Base-by-base conservation (phyloP, 164 flowering plant species). In the Sextonia rubra region DNA sequence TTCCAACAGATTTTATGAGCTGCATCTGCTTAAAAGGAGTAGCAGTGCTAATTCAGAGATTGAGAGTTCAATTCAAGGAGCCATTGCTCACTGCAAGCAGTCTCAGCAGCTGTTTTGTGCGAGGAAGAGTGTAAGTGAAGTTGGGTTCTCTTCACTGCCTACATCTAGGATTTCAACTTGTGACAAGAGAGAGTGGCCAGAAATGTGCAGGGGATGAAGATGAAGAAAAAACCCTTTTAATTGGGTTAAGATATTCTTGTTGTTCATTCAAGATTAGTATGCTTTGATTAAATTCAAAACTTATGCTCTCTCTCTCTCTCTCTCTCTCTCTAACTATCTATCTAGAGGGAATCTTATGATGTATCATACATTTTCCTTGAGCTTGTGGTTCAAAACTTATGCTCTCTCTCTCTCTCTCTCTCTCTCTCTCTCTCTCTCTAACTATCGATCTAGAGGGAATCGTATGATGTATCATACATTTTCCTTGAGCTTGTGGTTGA, bases 71-170 rank as follows among this genome's bases (percentile, higher is more conserved):
- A 80, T 82, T 47, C 81, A 82, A 25, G 77, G 85, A 26, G 85
- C 85, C 61, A 82, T 82, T 75, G 82, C 85, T 65, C 80, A 82
- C 37, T 82, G 85, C 55, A 82, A 82, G 69, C 71, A 79, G 74
- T 94, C 98, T 66, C 97, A 87, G 76, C 82, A 83, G 78, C 60
- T 73, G 68, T 68, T 79, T 58, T 69, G 27, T 12, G 72, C 88
- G n/a, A 83, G 86, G 77, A 90, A 83, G 75, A 71, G 77, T 73
- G 72, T 47, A 5, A 81, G 85, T 79, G 91, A 87, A 70, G 82
- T 78, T 49, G 85, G 84, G 22, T 77, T 86, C 60, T 83, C 82
- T 71, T 82, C 87, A 56, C 75, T 82, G 23, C 74, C 89, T 30
- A 75, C 82, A 69, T 77, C 88, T 52, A 82, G 79, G 56, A 65